Conservation (phyloP, 1,284 basidiomycete species). For the Puccinia brachypodii region DNA sequence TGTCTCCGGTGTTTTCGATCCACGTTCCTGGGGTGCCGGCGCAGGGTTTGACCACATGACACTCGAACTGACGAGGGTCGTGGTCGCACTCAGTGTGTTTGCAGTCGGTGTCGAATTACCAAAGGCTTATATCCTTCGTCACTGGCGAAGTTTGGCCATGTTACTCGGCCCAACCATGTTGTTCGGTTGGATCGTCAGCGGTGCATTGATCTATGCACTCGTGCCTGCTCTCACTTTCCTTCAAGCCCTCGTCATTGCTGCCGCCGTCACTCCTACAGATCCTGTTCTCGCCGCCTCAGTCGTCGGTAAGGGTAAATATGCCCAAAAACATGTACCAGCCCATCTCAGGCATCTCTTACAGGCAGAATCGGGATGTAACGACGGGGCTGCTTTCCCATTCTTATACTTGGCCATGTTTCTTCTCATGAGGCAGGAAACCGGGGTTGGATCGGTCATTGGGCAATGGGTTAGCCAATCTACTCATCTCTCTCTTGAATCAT, state of each 20-base stretch:
- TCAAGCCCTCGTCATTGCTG: slow-evolving; percentile 81
- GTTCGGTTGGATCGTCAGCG: slow-evolving; percentile 54
- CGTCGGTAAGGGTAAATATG: slow-evolving; percentile 89
- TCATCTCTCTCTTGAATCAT: slow-evolving; percentile 31
- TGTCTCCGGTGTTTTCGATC: slow-evolving; percentile 80
- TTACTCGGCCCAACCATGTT: slow-evolving; percentile 64
- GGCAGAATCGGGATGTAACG: slow-evolving; percentile 85
- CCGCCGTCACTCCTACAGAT: slow-evolving; percentile 94
- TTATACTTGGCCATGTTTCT: slow-evolving; percentile 90
- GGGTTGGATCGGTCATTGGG: slow-evolving; percentile 65
- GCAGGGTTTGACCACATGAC: slow-evolving; percentile 57
- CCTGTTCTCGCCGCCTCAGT: slow-evolving; percentile 75
- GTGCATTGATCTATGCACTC: slow-evolving; percentile 76
- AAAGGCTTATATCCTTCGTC: slow-evolving; percentile 66
- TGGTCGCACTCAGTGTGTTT: slow-evolving; percentile 95
- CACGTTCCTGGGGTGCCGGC: slow-evolving; percentile 72
- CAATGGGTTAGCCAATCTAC: slow-evolving; percentile 49
- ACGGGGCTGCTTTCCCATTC: slow-evolving; percentile 79
- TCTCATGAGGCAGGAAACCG: slow-evolving; percentile 69
- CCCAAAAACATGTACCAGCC: slow-evolving; percentile 95
- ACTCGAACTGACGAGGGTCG: slow-evolving; percentile 85
- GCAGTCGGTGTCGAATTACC: slow-evolving; percentile 89
- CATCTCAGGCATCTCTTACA: slow-evolving; percentile 90
- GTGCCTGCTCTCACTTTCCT: slow-evolving; percentile 83
- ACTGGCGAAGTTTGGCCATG: slow-evolving; percentile 85